Base-by-base conservation (phyloP, 176 grass and related monocot species). In the Aegilops longissima region DNA sequence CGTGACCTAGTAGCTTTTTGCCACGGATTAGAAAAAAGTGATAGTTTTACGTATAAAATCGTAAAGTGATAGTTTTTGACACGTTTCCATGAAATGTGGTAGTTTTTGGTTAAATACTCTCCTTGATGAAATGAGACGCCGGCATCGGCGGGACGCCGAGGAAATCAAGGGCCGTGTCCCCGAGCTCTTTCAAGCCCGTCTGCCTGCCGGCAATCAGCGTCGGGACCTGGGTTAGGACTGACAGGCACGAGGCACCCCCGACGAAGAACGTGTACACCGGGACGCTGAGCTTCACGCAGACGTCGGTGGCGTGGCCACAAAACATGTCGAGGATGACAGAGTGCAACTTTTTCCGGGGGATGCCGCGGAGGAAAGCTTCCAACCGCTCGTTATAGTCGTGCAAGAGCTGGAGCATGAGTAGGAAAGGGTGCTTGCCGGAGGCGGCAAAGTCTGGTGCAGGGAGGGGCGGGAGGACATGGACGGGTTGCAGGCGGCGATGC, bases 381-480 rank as follows among this genome's bases (percentile, higher is more conserved):
- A 66, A 5, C 5, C 12, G 64, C 23, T 12, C 25, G 64, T 66
- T 66, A 13, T 27, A 27, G 0, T 30, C 23, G 2, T 12, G 59
- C 59, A 61, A 9, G 21, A 61, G 59, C 21, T 61, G 59, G 59
- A 61, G 59, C 59, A 61, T n/a, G 59, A n/a, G 59, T 18, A 23
- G 6, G 59, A 24, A 61, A 23, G 59, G 59, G 64, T 66, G 12
- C 11, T 25, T 30, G 27, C 23, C 9, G 25, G n/a, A 66, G 64
- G 4, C 64, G 4, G 12, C n/a, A 14, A 27, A 13, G 64, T 27
- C 12, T 29, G 64, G 64, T 0, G 23, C 64, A 16, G 81, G 84
- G 18, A 76, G 17, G 2, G 35, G 29, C 0, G 82, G 82, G n/a
- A 90, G 83, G 18, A 23, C 25, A 84, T 87, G 85, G 3, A 61